phyloP scores from a whole-genome alignment of 768 basidiomycete genomes.

The Tricholoma bakamatsutake region DNA sequence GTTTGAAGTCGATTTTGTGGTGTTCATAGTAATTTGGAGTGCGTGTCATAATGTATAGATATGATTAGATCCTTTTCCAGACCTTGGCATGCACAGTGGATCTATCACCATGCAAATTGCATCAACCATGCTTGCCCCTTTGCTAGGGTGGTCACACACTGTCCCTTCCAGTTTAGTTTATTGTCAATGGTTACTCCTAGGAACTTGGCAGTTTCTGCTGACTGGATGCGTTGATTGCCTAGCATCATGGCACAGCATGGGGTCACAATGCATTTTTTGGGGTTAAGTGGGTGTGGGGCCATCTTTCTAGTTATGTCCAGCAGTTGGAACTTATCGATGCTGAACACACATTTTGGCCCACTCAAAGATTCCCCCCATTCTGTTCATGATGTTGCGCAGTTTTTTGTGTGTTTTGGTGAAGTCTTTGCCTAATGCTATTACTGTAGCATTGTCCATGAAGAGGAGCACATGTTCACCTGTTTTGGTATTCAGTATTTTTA shows the following conservation, averaged over 20 bases:
- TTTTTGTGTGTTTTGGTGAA: too few species aligned
- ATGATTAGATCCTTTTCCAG: too few species aligned
- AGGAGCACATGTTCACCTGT: conserved; percentile 10
- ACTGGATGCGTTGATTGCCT: not conserved
- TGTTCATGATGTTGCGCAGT: too few species aligned
- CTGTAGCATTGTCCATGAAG: not conserved
- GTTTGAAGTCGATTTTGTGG: too few species aligned
- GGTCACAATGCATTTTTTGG: not conserved
- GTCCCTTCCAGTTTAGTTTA: not conserved
- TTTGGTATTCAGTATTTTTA: not conserved
- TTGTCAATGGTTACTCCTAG: conserved; percentile 19
- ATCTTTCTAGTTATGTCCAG: not conserved
- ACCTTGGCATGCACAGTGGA: too few species aligned
- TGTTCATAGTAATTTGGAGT: too few species aligned
- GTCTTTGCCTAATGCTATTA: not conserved
- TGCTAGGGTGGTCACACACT: conserved; percentile 7
- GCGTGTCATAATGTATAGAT: too few species aligned
- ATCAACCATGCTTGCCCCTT: not conserved
- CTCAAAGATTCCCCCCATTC: too few species aligned
- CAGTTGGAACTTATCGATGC: not conserved
- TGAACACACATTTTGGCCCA: too few species aligned
- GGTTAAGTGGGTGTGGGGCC: not conserved
- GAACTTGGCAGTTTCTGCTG: conserved; percentile 16
- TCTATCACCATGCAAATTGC: too few species aligned
- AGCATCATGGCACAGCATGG: too few species aligned